These are phyloP conservation scores for Tuber microsphaerosporum DNA, from an alignment of 495 filamentous ascomycete genomes.

Conservation along the genomic window DNA sequence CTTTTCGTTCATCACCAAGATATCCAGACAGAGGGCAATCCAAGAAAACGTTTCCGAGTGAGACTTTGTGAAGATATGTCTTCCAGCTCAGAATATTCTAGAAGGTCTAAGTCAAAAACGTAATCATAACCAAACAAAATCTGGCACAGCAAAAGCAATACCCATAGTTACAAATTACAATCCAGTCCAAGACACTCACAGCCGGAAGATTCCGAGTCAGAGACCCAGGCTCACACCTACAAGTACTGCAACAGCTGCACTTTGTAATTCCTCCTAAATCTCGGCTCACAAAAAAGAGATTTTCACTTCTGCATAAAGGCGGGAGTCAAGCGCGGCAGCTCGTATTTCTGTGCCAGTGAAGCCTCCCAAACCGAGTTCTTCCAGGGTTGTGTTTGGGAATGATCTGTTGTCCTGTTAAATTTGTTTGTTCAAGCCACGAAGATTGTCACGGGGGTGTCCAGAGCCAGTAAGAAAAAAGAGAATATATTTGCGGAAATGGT, in stretches of 20 bases:
- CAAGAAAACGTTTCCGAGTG: constrained; percentile 1
- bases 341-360: neutral
- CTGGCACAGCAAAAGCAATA: neutral
- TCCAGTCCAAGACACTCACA: constrained; percentile 1
- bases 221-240: neutral
- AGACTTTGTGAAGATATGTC: neutral
- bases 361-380: neutral
- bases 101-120: neutral
- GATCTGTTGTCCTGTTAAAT: neutral
- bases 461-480: neutral
- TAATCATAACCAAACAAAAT: neutral
- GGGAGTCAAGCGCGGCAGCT: neutral
- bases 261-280: neutral
- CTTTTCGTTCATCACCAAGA: neutral
- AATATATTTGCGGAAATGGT: neutral
- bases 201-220: neutral
- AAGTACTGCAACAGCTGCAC: neutral
- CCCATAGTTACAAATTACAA: neutral
- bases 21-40: neutral
- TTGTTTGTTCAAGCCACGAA: neutral
- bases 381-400: neutral
- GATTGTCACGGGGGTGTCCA: neutral
- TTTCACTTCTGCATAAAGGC: neutral
- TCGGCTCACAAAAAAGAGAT: neutral
- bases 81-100: neutral